phyloP scores from a whole-genome alignment of 192 early-diverging fungal genomes.

The Podila clonocystis region DNA sequence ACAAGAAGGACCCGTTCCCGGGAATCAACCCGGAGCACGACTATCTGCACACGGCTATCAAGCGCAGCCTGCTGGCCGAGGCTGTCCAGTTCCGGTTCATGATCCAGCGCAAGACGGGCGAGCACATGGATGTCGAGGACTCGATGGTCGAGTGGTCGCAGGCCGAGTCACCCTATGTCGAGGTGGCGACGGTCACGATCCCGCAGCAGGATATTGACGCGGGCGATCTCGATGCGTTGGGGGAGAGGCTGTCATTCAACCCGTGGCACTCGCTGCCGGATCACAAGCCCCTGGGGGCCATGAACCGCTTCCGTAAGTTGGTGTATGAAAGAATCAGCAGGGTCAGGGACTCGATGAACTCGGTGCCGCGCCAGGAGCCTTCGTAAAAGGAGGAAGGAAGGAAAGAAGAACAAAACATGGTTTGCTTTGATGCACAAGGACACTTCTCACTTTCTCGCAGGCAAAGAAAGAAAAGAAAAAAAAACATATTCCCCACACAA shows the following conservation, averaged over 20 bases:
- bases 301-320: conserved; percentile 1
- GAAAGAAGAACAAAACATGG: no score
- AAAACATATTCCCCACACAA: no score
- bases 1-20: conserved; percentile 11
- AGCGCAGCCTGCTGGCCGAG: neutral
- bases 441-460: neutral
- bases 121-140: conserved; percentile 33
- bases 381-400: neutral
- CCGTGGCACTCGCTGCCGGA: conserved; percentile 9
- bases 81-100: conserved; percentile 27
- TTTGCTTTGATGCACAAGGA: neutral
- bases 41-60: conserved; percentile 26
- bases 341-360: conserved; percentile 8
- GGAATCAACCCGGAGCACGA: neutral
- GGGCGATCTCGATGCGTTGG: neutral
- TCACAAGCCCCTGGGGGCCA: neutral
- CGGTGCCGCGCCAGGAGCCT: conserved; percentile 7
- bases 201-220: conserved; percentile 2
- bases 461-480: no score
- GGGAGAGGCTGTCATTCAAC: conserved; percentile 5
- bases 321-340: conserved; percentile 7
- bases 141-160: conserved; percentile 7
- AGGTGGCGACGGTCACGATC: conserved; percentile 5
- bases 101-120: conserved; percentile 15
- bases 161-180: neutral